Evolutionary conservation across 169 alveolate genomes (phyloP), one percentile per base, ranked within the genome.

Genomic region (Theileria annulata): DNA sequence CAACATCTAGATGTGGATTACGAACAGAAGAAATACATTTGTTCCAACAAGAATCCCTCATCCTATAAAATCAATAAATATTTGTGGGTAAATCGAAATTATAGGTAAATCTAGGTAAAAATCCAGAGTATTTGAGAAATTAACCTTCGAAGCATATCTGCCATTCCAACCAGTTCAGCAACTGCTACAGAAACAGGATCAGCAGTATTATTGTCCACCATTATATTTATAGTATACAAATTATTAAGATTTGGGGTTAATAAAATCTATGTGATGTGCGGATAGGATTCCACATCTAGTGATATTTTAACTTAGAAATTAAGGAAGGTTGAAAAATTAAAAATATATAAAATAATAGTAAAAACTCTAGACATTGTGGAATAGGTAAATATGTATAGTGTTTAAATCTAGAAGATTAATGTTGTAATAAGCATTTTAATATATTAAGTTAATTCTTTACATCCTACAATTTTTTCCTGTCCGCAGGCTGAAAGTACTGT

Each of bases 401-500:
- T 25, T 42, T 63, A 4, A 48, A 30, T 48, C 15, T 17, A 33
- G 51, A 25, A 27, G 73, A 69, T 35, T 47, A 51, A 73, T 47
- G 37, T 30, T 25, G 51, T 74, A 62, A 17, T 13, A 30, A 51
- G 23, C 60, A 31, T 25, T 37, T 25, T 0, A 47, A 3, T 15
- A 12, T 37, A 21, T 78, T 63, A 93, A 35, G 78, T 74, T 56
- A 93, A 62, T 56, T 92, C 95, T 80, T 93, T 93, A 67, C 93
- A 91, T 42, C 94, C 90, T 54, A 95, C 87, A 69, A 95, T 92
- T 88, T 94, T 95, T 85, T 95, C 98, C 75, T 80, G 87, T 27
- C 97, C 98, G 64, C 96, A 92, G n/a, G 98, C 97, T 28, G 95
- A 77, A 23, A 95, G 88, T n/a, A 95, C 97, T 37, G 96, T 92